These are phyloP conservation scores for Amphicarpaea edgeworthii DNA, from an alignment of 306 rosid species.

Conservation along the genomic window DNA sequence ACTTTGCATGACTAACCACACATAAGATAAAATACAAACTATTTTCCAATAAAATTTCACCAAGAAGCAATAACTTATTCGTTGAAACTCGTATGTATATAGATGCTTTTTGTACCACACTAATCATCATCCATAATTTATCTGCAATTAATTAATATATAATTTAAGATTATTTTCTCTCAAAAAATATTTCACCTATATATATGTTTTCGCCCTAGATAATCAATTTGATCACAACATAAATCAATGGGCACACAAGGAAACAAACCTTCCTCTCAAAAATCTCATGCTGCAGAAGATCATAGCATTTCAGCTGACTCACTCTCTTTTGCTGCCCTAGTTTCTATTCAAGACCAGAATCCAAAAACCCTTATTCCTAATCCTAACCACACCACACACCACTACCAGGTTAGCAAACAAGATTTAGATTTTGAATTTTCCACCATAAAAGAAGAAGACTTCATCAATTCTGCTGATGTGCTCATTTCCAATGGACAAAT, in stretches of 20 bases:
- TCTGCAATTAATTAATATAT: neutral
- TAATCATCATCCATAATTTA: neutral
- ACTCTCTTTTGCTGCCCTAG: constrained; percentile 70
- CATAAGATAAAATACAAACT: neutral
- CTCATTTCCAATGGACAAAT: constrained; percentile 55
- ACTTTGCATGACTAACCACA: neutral
- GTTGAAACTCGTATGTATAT: neutral
- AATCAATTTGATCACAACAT: constrained; percentile 16
- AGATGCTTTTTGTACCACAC: neutral
- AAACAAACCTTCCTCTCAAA: constrained; percentile 49
- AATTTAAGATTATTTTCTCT: neutral
- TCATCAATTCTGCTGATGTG: constrained; percentile 58
- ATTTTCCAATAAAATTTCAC: neutral
- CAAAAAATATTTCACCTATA: neutral
- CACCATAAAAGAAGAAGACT: constrained; percentile 14
- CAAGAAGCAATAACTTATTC: neutral
- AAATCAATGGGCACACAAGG: constrained; percentile 57
- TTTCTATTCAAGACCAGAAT: constrained; percentile 66
- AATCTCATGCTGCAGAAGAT: constrained; percentile 54
- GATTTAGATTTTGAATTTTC: constrained; percentile 58
- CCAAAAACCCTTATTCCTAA: constrained; percentile 17
- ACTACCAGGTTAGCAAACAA: constrained; percentile 33
- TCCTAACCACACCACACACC: neutral
- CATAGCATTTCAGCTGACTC: constrained; percentile 59
- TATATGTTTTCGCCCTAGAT: constrained; percentile 29